Evolutionary conservation across 306 rosid species (phyloP).

Genomic region (Luffa acutangula): DNA sequence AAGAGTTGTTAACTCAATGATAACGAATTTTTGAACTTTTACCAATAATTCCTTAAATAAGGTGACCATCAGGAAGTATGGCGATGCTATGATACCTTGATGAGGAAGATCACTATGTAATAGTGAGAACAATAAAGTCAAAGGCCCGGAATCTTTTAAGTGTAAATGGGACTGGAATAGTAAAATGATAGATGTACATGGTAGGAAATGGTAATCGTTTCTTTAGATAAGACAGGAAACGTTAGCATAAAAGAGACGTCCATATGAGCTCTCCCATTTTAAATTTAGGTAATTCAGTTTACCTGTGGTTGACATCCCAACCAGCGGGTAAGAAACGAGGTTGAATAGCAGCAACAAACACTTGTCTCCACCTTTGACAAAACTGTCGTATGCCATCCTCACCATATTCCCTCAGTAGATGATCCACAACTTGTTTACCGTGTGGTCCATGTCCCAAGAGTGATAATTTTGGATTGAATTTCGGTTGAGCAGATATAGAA

Average conservation of each 20-base stretch:
- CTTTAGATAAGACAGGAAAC: not conserved
- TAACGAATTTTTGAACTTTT: not conserved
- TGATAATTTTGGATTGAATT: conserved; percentile 53
- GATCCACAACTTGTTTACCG: conserved; percentile 84
- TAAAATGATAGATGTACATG: not conserved
- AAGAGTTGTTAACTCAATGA: not conserved
- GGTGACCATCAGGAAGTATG: not conserved
- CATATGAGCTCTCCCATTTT: not conserved
- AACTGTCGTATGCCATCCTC: conserved; percentile 65
- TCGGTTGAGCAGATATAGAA: conserved; percentile 25
- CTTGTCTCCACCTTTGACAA: conserved; percentile 94
- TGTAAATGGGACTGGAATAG: not conserved
- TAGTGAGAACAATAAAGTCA: not conserved
- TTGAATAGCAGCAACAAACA: conserved; percentile 60
- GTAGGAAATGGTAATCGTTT: not conserved
- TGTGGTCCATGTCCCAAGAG: conserved; percentile 95
- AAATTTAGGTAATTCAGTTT: conserved; percentile 10
- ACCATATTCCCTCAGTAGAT: conserved; percentile 53
- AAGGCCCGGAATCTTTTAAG: not conserved
- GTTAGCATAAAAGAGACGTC: not conserved
- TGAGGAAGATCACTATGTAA: not conserved
- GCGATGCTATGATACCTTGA: not conserved
- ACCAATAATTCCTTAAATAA: not conserved
- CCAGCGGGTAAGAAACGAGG: conserved; percentile 89
- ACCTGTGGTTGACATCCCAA: conserved; percentile 97